Base-by-base conservation (phyloP, 768 basidiomycete species). In the Leccinum subtestaceum region DNA sequence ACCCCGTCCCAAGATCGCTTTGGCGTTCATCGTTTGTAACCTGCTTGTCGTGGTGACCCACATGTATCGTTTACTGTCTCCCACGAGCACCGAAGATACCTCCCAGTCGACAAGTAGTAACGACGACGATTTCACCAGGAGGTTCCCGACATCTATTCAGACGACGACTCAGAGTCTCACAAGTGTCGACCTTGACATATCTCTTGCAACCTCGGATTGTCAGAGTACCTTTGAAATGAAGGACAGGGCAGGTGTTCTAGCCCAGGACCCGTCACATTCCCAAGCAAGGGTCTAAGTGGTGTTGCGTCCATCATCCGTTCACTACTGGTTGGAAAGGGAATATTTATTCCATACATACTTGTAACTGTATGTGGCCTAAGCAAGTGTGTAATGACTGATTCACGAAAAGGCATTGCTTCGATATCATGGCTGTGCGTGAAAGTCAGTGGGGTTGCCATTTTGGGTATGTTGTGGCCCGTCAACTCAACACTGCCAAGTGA, bases 41-140 rank as follows among this genome's bases (percentile, higher is more conserved):
- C 13, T 69, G 21, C 57, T 69, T n/a, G 67, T 69, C 25, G 55
- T 61, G 47, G 67, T 68, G 25, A 66, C 67, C 9, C 59, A 52
- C 47, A 43, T 57, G 8, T 66, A 62, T 51, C 67, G 64, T 15
- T 51, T 57, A 55, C 27, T 60, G 23, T 52, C 52, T n/a, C 46
- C 25, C n/a, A 46, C 17, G 15, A 46, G 23, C 17, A 13, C 51
- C 7, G 43, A 48, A 13, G 47, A 55, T 19, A 29, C 15, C 9
- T 43, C 40, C 40, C 3, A 40, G 40, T 34, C 27, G 4, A 38
- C 40, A 23, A 19, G 5, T n/a, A 40, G 40, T 47, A 1, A 17
- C 27, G 62, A 63, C 17, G 66, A 67, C 27, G 63, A 67, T 64
- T 67, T 65, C 52, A 67, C 60, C 23, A 58, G 50, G 11, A 53